Evolutionary conservation across 805 yeast species (phyloP).

Genomic region (Peterozyma xylosa): DNA sequence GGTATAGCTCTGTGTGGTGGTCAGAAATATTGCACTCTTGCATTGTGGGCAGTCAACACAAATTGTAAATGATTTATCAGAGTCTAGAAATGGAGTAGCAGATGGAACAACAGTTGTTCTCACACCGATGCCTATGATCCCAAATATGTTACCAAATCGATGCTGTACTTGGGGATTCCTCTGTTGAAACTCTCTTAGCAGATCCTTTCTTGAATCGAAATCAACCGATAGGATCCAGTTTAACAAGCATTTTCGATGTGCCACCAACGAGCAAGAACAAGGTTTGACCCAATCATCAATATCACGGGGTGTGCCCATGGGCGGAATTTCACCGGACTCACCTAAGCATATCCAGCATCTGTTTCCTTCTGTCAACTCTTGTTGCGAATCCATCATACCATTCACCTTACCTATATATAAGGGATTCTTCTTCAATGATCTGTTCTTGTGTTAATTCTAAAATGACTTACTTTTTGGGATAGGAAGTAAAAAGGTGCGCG

Average conservation of each 20-base stretch:
- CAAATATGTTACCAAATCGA: conserved; percentile 1
- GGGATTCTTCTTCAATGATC: too few species aligned
- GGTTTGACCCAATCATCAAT: conserved; percentile 35
- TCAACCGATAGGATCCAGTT: conserved; percentile 30
- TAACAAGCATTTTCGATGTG: conserved; percentile 36
- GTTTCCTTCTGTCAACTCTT: too few species aligned
- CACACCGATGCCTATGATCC: conserved; percentile 6
- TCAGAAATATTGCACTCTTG: conserved; percentile 20
- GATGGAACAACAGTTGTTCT: conserved; percentile 1
- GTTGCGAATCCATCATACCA: too few species aligned
- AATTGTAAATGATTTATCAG: background rate
- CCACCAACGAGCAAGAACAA: conserved; percentile 35
- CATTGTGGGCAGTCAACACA: conserved; percentile 30
- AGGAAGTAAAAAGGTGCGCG: too few species aligned
- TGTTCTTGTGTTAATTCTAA: too few species aligned
- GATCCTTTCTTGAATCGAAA: conserved; percentile 12
- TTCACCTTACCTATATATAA: too few species aligned
- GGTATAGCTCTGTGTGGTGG: conserved; percentile 13
- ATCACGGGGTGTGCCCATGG: conserved; percentile 19
- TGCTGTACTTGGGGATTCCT: background rate
- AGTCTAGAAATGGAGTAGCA: background rate
- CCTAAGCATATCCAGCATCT: conserved; percentile 22
- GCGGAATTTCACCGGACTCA: conserved; percentile 22
- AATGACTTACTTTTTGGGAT: too few species aligned
- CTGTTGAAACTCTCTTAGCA: background rate